Evolutionary conservation across 345 rosid genomes (phyloP), one percentile per base, ranked within the genome.

Genomic region (Gossypium rotundifolium): DNA sequence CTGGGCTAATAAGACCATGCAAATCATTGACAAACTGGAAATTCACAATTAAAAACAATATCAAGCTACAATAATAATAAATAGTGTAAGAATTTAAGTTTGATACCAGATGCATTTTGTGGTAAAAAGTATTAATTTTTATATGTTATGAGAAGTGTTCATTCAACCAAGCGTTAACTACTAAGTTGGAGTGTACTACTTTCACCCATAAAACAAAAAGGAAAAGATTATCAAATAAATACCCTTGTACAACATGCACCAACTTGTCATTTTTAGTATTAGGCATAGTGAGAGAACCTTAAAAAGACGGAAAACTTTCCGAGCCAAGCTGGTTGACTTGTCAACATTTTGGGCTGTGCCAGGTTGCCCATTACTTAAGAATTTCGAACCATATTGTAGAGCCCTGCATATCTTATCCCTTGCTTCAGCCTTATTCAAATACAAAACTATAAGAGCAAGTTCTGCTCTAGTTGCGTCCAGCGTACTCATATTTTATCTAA

Each of bases 361-460:
- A 76, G 99, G 89, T 75, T 91, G 77, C 16, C 99, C 99, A 68
- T 85, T 59, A 46, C 99, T 96, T 79, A 96, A 25, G 81, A 93
- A 96, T 75, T 89, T 93, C 3, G 98, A 93, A 81, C 99, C 99
- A 74, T 89, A 93, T 49, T 93, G 99, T 80, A 96, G 93, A 63
- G 97, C 98, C 84, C 99, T 87, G 77, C 98, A 96, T 66, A 96
- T 90, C 97, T 96, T 96, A 82, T 96, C 99, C 82, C 99, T 88
- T 73, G 99, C 97, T 79, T 93, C 99, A 79, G 96, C 98, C 86
- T 93, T 93, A 77, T 90, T 93, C 87, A 96, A 86, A 81, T 89
- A 96, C 38, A 96, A 76, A 62, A 96, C 94, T 17, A 87, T 65
- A 57, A 91, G 94, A 75, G 85, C 95, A 80, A 96, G 93, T 79